phyloP scores from a whole-genome alignment of 768 basidiomycete species.

The Tricholoma sp. region DNA sequence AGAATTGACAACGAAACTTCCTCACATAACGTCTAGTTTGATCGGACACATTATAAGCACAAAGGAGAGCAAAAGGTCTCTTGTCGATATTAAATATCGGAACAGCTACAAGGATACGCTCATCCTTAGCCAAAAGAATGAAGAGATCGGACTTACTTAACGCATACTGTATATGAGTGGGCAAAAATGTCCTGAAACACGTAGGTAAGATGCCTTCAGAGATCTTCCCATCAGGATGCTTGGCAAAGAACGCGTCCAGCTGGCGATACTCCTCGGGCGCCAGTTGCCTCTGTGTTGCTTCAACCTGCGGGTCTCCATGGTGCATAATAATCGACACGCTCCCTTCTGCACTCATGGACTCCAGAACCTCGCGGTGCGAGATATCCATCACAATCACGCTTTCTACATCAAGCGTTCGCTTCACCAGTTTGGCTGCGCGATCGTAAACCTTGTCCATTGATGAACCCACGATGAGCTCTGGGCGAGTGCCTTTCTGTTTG shows the following conservation, averaged over 20 bases:
- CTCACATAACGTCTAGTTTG: slow-evolving; percentile 75
- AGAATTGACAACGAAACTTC: slow-evolving; percentile 17
- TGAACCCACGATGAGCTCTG: slow-evolving; percentile 31
- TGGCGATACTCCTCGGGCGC: slow-evolving; percentile 67
- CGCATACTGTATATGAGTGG: slow-evolving; percentile 79
- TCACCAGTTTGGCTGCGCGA: slow-evolving; percentile 84
- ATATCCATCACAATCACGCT: slow-evolving; percentile 92
- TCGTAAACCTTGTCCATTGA: slow-evolving; percentile 89
- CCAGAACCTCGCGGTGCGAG: slow-evolving; percentile 82
- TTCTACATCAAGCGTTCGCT: slow-evolving; percentile 87
- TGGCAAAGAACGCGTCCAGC: slow-evolving; percentile 72
- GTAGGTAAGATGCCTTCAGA: slow-evolving; percentile 82
- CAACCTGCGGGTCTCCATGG: slow-evolving; percentile 53
- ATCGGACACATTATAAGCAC: slow-evolving; percentile 84
- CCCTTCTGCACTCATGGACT: slow-evolving; percentile 58
- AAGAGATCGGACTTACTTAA: slow-evolving; percentile 52
- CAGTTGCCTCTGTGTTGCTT: slow-evolving; percentile 50
- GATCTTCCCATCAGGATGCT: slow-evolving; percentile 80
- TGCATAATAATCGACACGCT: slow-evolving; percentile 67
- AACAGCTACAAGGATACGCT: slow-evolving; percentile 48
- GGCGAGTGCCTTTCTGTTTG: slow-evolving; percentile 32
- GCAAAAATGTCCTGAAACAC: slow-evolving; percentile 80
- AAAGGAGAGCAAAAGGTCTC: slow-evolving; percentile 84
- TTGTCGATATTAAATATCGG: slow-evolving; percentile 94
- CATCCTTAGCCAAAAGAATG: slow-evolving; percentile 1